phyloP scores from a whole-genome alignment of 345 rosid genomes.

The Eucalyptus tenuipes region DNA sequence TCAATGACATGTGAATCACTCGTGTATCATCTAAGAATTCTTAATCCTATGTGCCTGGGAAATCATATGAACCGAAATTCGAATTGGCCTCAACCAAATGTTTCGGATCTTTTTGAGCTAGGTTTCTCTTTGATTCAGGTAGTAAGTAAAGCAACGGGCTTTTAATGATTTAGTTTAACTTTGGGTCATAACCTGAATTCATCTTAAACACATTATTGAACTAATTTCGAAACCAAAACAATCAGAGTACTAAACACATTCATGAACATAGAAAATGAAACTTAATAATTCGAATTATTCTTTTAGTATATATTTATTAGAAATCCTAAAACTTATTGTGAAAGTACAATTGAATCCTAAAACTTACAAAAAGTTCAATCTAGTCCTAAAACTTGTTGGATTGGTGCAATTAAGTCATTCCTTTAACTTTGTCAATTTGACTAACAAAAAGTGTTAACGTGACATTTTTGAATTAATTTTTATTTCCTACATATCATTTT shows the following conservation, averaged over 20 bases:
- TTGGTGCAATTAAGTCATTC: no score
- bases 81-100: background rate
- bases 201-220: accelerated
- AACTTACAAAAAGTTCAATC: accelerated
- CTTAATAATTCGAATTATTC: background rate
- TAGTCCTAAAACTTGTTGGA: accelerated
- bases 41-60: background rate
- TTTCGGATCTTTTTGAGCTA: background rate
- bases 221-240: background rate
- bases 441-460: no score
- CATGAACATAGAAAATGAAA: background rate
- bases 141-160: background rate
- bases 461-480: no score
- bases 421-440: no score
- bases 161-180: background rate
- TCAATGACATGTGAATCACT: background rate
- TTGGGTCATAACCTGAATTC: background rate
- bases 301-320: background rate
- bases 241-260: background rate
- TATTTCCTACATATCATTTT: no score
- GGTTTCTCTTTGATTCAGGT: background rate
- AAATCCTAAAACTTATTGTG: no score
- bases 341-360: accelerated
- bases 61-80: background rate
- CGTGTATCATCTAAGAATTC: background rate